These are phyloP conservation scores for Penicillium olsonii DNA, from an alignment of 2,329 filamentous ascomycete species.

Conservation along the genomic window DNA sequence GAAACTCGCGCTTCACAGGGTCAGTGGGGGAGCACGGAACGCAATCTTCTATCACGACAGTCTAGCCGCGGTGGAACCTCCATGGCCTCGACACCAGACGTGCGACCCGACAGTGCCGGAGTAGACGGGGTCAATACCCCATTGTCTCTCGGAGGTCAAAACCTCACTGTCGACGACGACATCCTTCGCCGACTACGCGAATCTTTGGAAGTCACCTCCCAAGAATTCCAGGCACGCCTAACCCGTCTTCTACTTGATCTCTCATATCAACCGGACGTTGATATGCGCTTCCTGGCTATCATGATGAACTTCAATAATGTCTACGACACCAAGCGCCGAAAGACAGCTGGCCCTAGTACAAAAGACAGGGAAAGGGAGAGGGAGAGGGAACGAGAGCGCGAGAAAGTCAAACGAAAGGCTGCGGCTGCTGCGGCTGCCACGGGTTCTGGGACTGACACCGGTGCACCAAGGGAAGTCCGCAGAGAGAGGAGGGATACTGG, in stretches of 20 bases:
- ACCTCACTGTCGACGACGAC: conserved; percentile 52
- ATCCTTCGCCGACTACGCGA: conserved; percentile 75
- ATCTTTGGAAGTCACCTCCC: conserved; percentile 70
- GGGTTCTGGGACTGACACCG: conserved; percentile 19
- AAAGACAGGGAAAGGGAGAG: conserved; percentile 35
- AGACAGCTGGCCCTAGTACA: conserved; percentile 30
- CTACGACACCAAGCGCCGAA: conserved; percentile 72
- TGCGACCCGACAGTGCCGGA: conserved; percentile 20
- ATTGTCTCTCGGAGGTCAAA: conserved; percentile 37
- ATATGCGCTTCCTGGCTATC: conserved; percentile 92
- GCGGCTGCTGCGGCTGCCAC: conserved; percentile 12
- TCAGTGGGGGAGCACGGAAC: conserved; percentile 64
- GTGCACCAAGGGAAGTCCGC: conserved; percentile 23
- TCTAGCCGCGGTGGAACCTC: conserved; percentile 30
- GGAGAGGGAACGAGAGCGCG: conserved; percentile 22
- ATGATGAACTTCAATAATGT: conserved; percentile 99
- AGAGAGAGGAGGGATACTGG: conserved; percentile 27
- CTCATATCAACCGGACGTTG: conserved; percentile 88
- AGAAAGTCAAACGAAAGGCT: conserved; percentile 27
- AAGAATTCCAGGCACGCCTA: conserved; percentile 74
- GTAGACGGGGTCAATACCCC: conserved; percentile 39
- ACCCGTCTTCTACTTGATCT: conserved; percentile 85
- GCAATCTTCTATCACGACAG: conserved; percentile 44
- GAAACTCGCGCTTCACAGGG: conserved; percentile 67
- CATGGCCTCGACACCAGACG: conserved; percentile 30